These are phyloP conservation scores for Thelonectria blattea DNA, from an alignment of 2,329 filamentous ascomycete species.

Conservation along the genomic window DNA sequence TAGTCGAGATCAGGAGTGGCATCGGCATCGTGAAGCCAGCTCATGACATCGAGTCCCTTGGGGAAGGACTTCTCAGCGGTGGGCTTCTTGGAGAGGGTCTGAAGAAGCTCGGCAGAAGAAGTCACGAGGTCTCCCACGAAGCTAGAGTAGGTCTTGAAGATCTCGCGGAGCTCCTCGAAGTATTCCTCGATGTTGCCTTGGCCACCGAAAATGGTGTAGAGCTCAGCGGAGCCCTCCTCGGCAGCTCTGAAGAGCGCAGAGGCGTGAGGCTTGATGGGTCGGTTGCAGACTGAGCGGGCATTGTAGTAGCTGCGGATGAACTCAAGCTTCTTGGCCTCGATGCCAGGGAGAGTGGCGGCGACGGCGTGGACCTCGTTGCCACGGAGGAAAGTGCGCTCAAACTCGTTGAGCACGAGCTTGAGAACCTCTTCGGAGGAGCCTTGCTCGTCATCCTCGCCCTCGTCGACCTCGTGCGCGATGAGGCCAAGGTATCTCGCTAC, in stretches of 20 bases:
- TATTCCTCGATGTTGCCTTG: slow-evolving; percentile 99
- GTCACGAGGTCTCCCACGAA: slow-evolving; percentile 88
- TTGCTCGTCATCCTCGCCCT: slow-evolving; percentile 87
- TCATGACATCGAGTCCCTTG: slow-evolving; percentile 94
- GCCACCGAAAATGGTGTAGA: slow-evolving; percentile 95
- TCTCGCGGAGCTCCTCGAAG: slow-evolving; percentile 93
- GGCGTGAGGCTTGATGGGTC: slow-evolving; percentile 89
- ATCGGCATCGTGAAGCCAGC: slow-evolving; percentile 89
- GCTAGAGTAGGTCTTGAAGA: slow-evolving; percentile 88
- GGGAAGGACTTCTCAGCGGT: slow-evolving; percentile 93
- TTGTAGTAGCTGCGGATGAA: slow-evolving; percentile 92
- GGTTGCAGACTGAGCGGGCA: slow-evolving; percentile 81
- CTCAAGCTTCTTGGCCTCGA: slow-evolving; percentile 88
- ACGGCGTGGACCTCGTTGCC: slow-evolving; percentile 97
- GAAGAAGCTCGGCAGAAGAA: slow-evolving; percentile 84
- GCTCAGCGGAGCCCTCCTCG: slow-evolving; percentile 78
- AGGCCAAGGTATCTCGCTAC: slow-evolving; percentile 94
- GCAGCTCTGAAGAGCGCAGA: slow-evolving; percentile 91
- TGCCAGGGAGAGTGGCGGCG: slow-evolving; percentile 84
- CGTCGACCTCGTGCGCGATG: slow-evolving; percentile 85
- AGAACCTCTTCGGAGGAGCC: slow-evolving; percentile 92
- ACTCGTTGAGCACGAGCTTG: slow-evolving; percentile 92
- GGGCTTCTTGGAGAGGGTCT: slow-evolving; percentile 80
- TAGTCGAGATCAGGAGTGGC: slow-evolving; percentile 94
- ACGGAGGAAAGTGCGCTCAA: slow-evolving; percentile 91